Evolutionary conservation across 148 eudicot genomes (phyloP).

Genomic region (Mesembryanthemum crystallinum): DNA sequence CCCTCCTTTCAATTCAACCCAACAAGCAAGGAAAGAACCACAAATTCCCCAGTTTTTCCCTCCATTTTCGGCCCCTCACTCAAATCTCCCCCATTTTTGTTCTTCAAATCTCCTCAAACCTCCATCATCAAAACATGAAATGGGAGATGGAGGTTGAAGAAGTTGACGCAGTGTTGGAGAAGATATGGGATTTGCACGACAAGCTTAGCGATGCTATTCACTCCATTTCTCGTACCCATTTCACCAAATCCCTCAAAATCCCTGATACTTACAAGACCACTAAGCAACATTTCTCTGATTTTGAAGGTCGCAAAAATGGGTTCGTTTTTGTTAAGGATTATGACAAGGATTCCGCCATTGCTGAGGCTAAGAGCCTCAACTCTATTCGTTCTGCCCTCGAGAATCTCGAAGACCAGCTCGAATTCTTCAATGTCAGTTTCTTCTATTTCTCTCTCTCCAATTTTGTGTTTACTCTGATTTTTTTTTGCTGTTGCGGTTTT

Average conservation of each 20-base stretch:
- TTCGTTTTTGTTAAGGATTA: conserved; percentile 67
- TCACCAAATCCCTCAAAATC: conserved; percentile 42
- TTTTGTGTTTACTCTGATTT: neutral
- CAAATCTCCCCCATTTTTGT: neutral
- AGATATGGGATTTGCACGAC: conserved; percentile 91
- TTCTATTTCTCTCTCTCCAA: no score
- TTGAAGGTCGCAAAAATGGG: conserved; percentile 27
- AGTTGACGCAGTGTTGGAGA: conserved; percentile 67
- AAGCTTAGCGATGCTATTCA: conserved; percentile 93
- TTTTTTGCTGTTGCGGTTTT: neutral
- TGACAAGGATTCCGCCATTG: conserved; percentile 59
- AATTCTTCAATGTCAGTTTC: conserved; percentile 72
- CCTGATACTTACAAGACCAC: conserved; percentile 15
- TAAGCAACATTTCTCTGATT: conserved; percentile 18
- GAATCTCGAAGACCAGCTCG: conserved; percentile 87
- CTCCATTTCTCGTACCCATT: conserved; percentile 73
- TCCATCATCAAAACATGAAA: conserved; percentile 43
- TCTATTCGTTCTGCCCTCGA: conserved; percentile 87
- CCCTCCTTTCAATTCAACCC: neutral
- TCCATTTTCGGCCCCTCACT: neutral
- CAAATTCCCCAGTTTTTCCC: neutral
- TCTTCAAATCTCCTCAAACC: conserved; percentile 16
- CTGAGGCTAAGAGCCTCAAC: conserved; percentile 78
- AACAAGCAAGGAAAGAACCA: no score
- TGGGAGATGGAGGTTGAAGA: conserved; percentile 68